Evolutionary conservation across 2,329 filamentous ascomycete genomes (phyloP).

Genomic region (Beauveria brongniartii): DNA sequence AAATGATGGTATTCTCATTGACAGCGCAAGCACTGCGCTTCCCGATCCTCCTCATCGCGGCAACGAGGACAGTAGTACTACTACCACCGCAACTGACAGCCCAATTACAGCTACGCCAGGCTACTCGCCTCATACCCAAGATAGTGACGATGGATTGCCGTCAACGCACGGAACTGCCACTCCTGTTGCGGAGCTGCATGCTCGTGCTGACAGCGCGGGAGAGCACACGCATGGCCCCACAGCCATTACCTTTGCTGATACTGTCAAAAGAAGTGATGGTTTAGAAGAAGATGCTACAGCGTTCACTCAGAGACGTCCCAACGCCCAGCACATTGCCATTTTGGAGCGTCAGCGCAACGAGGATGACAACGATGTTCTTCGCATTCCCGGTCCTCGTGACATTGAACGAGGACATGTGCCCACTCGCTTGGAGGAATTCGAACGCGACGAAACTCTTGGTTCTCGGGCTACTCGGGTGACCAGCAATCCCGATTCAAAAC

Average conservation of each 20-base stretch:
- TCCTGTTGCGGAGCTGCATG: background rate
- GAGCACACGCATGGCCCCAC: conserved; percentile 16
- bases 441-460: conserved; percentile 22
- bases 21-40: conserved; percentile 23
- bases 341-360: conserved; percentile 75
- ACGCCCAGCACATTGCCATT: conserved; percentile 82
- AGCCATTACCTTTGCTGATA: conserved; percentile 60
- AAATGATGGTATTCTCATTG: conserved; percentile 51
- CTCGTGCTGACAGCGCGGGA: background rate
- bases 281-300: conserved; percentile 40
- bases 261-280: conserved; percentile 52
- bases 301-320: conserved; percentile 41
- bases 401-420: conserved; percentile 76
- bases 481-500: background rate
- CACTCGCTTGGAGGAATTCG: conserved; percentile 36
- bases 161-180: conserved; percentile 5
- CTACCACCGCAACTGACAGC: background rate
- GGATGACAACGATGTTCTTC: conserved; percentile 60
- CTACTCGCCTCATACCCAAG: background rate
- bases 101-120: background rate
- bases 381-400: conserved; percentile 87
- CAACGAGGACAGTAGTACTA: conserved; percentile 24
- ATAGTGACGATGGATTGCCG: conserved; percentile 1
- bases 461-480: background rate
- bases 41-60: conserved; percentile 19